Evolutionary conservation across 108 stramenopile genomes (phyloP), one percentile per base, ranked within the genome.

Genomic region (Fragilaria radians): DNA sequence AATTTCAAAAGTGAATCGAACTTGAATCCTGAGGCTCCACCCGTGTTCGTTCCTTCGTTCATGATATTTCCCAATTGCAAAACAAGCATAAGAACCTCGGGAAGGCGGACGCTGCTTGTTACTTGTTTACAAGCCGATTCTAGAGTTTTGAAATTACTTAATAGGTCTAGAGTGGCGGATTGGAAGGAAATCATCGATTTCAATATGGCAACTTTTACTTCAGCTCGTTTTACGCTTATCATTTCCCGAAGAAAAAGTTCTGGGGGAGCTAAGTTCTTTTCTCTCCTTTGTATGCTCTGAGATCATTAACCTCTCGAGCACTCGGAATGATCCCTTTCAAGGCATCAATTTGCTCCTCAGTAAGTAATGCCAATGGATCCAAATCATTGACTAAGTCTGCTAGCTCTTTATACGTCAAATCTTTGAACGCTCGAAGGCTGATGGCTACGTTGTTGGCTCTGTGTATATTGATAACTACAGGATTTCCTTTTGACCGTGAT

Each of bases 1-100:
- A 98, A 71, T 53, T 87, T 82, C 1, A 94, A 66, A 32, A 98
- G 72, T 30, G 89, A 89, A 57, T 96, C 97, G 45, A 98, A 81
- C 52, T 91, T 94, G 80, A 96, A 96, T 3, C 95, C 97, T 30
- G 72, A 78, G 17, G 91, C 86, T 19, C 76, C 79, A 54, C 88
- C 88, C 59, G 82, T 74, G 7, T 72, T 65, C 19, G 84, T 83
- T 21, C 92, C 93, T 50, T 89, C 79, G 62, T 94, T 96, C 89
- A 96, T 85, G 27, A 83, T 68, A 73, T 96, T 96, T 31, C 95
- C 95, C 19, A 94, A 88, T 48, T 83, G 80, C 25, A 93, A 77
- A 1, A 94, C 84, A 70, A 92, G 81, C 29, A 83, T 80, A 14
- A 96, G 73, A 5, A 96, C 67, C 56, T 79, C 78, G 23, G 77